Base-by-base conservation (phyloP, 306 rosid species). In the Trifolium fragiferum region DNA sequence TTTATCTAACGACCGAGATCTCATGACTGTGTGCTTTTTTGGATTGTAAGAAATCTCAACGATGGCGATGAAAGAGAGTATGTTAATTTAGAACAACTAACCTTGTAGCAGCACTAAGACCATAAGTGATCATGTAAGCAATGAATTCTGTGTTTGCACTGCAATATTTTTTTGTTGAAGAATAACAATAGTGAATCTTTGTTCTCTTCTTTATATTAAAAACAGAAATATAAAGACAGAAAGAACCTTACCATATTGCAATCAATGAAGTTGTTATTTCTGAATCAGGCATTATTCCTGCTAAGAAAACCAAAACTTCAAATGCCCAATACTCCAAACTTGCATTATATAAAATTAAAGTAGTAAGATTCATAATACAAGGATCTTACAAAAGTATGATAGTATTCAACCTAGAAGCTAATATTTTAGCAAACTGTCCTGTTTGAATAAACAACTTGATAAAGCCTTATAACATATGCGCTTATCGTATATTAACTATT, bases 251-350 rank as follows among this genome's bases (percentile, higher is more conserved):
- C 98, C 98, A 88, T 74, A 91, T 82, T 77, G 96, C 98, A 75
- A 93, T 87, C 76, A 93, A 76, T 4, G 98, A 88, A 68, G 96
- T 91, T 32, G 87, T 85, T 76, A 66, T 80, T 69, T 83, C 75
- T 4, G 98, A 61, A 77, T 91, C 80, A 44, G 93, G 91, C 82
- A 89, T 46, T 62, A 91, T 49, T 82, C 97, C 98, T 30, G 94
- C 90, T 74, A 93, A 83, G 74, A 93, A 75, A 71, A 91, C 96
- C 79, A 93, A 70, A 83, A 88, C 77, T 81, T 93, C 98, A 18
- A 93, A 91, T 35, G 94, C 98, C 96, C 97, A 91, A 51, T 86
- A 85, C 87, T 90, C 98, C 92, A 91, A 88, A 81, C 98, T 93
- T 63, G 77, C 81, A 86, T 58, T 9, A 77, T 6, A 68, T 16